Base-by-base conservation (phyloP, 2,329 filamentous ascomycete genomes). In the Plectosphaerella cucumerina region DNA sequence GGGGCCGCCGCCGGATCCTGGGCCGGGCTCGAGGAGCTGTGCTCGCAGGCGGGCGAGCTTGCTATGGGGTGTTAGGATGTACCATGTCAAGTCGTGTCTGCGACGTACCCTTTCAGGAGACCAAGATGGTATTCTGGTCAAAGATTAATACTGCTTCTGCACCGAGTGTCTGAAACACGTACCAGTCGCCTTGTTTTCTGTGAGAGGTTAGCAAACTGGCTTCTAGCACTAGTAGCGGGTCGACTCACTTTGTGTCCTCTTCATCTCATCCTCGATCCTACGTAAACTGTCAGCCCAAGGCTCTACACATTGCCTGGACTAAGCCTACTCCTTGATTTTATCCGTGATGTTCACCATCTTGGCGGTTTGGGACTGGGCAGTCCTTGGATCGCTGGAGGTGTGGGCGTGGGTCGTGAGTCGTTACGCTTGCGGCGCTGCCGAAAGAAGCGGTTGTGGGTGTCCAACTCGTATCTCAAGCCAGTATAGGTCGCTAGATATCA, bases 211-310 rank as follows among this genome's bases (percentile, higher is more conserved):
- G 69, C 59, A 59, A 55, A 10, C 23, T 17, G 10, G 23, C 6
- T n/a, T 11, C 4, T 31, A 8, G 26, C 8, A 10, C 26, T 31
- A 6, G 42, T 12, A 14, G 17, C 4, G 22, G 1, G 9, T n/a
- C 20, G n/a, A 26, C 83, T 77, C 84, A 96, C 93, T 99, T 77
- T 99, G 94, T 64, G 94, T 99, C 84, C 84, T 93, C 70, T 84
- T 86, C 94, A 99, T 99, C 87, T 99, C 94, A 75, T 96, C 92
- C 82, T 99, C 94, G 65, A 99, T 99, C 85, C 93, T 97, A 61
- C 49, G 51, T 49, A n/a, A 44, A 52, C 48, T 43, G 61, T 64
- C 55, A 65, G 57, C 50, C 26, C 43, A 51, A 21, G 35, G 46
- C 18, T 57, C 42, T 41, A 4, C 23, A 18, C 35, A 33, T 17